phyloP scores from a whole-genome alignment of 352 stramenopile genomes.

The Phytophthora pistaciae region DNA sequence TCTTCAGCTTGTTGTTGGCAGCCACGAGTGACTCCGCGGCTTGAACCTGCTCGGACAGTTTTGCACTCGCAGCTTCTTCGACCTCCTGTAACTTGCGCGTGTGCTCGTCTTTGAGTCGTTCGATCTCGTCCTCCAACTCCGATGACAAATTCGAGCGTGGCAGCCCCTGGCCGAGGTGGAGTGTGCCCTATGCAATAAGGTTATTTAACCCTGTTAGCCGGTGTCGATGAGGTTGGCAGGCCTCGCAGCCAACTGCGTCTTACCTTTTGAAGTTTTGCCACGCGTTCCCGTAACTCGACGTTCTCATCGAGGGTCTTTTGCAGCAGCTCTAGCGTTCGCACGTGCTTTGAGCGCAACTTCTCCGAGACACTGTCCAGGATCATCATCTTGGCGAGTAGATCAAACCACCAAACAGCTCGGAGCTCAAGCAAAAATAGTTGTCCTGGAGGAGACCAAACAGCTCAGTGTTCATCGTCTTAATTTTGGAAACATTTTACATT shows the following conservation, averaged over 20 bases:
- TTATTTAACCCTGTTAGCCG: background rate
- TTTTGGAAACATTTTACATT: conserved; percentile 1
- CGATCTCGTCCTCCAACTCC: conserved; percentile 72
- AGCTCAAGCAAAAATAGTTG: conserved; percentile 9
- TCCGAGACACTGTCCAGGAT: conserved; percentile 71
- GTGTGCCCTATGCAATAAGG: conserved; percentile 36
- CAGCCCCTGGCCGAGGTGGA: conserved; percentile 55
- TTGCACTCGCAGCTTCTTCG: conserved; percentile 41
- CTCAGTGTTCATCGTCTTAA: background rate
- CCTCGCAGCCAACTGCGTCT: background rate
- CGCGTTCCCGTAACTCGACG: conserved; percentile 60
- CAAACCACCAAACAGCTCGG: background rate
- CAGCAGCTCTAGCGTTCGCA: conserved; percentile 80
- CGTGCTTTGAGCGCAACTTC: conserved; percentile 81
- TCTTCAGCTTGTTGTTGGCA: conserved; percentile 64
- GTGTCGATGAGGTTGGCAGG: background rate
- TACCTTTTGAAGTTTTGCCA: conserved; percentile 64
- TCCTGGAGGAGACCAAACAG: too few relatives aligned
- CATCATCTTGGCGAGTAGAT: conserved; percentile 40
- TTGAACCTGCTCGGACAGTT: conserved; percentile 39
- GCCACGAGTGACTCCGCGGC: conserved; percentile 40
- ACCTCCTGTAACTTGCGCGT: conserved; percentile 40
- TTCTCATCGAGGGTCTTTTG: conserved; percentile 87
- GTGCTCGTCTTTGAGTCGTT: conserved; percentile 60
- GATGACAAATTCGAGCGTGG: conserved; percentile 50